phyloP scores from a whole-genome alignment of 2,329 filamentous ascomycete species.

The Harringtonia lauricola region DNA sequence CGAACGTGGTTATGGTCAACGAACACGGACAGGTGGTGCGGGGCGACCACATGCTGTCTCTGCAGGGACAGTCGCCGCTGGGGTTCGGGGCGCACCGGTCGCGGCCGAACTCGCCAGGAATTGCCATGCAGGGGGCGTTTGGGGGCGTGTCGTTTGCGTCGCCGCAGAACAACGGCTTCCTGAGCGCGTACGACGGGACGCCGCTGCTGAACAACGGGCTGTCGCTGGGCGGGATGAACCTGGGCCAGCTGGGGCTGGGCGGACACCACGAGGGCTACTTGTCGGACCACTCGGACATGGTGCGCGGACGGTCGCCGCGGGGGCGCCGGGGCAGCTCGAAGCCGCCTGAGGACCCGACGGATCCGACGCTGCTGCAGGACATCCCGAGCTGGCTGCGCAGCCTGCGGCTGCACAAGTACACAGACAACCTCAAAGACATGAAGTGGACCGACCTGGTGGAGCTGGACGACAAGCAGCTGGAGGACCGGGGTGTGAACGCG shows the following conservation, averaged over 20 bases:
- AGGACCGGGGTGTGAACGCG: slow-evolving; percentile 88
- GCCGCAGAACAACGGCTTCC: slow-evolving; percentile 88
- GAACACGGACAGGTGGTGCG: slow-evolving; percentile 82
- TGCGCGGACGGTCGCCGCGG: slow-evolving; percentile 80
- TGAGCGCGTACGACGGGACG: slow-evolving; percentile 73
- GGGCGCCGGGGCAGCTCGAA: slow-evolving; percentile 91
- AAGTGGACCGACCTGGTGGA: slow-evolving; percentile 91
- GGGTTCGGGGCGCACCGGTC: slow-evolving; percentile 62
- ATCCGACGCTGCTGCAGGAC: slow-evolving; percentile 79
- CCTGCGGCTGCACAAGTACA: slow-evolving; percentile 94
- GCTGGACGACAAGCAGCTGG: slow-evolving; percentile 84
- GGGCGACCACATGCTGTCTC: slow-evolving; percentile 71
- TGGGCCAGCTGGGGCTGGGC: slow-evolving; percentile 60
- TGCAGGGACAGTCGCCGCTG: slow-evolving; percentile 49
- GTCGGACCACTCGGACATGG: slow-evolving; percentile 87
- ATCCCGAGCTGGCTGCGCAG: slow-evolving; percentile 95
- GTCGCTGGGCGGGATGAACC: slow-evolving; percentile 24
- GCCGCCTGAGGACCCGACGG: slow-evolving; percentile 94
- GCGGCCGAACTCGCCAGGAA: slow-evolving; percentile 78
- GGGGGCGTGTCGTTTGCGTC: slow-evolving; percentile 65
- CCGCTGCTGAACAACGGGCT: slow-evolving; percentile 56
- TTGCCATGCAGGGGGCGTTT: slow-evolving; percentile 63
- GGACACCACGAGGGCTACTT: slow-evolving; percentile 75
- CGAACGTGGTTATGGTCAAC: slow-evolving; percentile 88
- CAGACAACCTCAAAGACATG: slow-evolving; percentile 93